Evolutionary conservation across 495 filamentous ascomycete species (phyloP).

Genomic region (Neurospora sp.): DNA sequence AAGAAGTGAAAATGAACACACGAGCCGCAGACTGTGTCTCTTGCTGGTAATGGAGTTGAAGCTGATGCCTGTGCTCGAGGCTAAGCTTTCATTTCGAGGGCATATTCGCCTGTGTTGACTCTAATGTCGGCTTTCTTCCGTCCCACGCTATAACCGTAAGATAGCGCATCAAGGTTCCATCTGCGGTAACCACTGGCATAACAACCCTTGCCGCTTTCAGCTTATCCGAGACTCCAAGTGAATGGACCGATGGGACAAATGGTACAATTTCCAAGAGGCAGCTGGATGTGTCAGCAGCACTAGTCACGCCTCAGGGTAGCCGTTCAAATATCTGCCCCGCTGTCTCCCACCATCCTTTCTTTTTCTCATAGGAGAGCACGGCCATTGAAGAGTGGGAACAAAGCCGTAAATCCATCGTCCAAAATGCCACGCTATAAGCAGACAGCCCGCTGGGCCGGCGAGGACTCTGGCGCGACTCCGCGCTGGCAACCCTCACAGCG

Average conservation of each 20-base stretch:
- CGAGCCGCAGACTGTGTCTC: neutral
- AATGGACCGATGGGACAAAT: neutral
- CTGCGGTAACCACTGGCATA: neutral
- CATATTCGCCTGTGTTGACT: neutral
- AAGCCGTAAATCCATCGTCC: neutral
- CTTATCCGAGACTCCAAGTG: neutral
- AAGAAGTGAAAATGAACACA: neutral
- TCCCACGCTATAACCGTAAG: neutral
- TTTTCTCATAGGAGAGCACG: neutral
- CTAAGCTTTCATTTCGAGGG: neutral
- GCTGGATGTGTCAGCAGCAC: neutral
- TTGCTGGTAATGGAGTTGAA: neutral
- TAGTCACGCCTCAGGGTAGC: neutral
- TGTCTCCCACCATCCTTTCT: neutral
- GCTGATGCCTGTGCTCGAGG: neutral
- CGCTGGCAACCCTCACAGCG: neutral
- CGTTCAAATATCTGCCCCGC: neutral
- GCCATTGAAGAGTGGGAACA: neutral
- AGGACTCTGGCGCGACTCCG: neutral
- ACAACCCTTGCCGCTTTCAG: neutral
- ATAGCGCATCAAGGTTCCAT: neutral
- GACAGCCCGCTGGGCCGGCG: neutral
- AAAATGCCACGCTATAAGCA: neutral
- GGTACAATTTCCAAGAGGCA: neutral
- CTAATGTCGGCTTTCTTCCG: neutral